Percentiles rank a stretch among this genome's conserved stretches.
phyloP scores from a whole-genome alignment of 495 filamentous ascomycete species.

The Hyaloscypha hepaticicola region DNA sequence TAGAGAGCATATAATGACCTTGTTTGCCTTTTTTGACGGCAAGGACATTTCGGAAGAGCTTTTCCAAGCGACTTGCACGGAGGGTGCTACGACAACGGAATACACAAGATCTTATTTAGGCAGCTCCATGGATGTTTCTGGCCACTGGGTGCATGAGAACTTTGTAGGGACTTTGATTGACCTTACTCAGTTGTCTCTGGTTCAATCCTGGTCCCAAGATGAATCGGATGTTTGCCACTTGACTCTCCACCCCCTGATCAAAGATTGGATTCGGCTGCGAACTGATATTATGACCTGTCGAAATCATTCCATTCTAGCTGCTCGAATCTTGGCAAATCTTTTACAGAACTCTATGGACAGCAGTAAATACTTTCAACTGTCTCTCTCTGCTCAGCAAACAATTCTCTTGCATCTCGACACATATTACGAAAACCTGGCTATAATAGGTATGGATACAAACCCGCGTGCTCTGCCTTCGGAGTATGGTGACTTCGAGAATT shows the following conservation, averaged over 20 bases:
- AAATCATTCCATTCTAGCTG: background rate
- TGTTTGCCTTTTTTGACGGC: conserved; percentile 23
- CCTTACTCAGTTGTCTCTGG: background rate
- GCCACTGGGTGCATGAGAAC: background rate
- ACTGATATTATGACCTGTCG: background rate
- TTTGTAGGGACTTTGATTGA: background rate
- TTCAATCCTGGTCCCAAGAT: conserved; percentile 12
- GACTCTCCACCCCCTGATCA: conserved; percentile 13
- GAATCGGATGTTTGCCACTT: conserved; percentile 1
- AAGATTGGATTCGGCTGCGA: conserved; percentile 19
- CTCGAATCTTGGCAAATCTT: background rate
- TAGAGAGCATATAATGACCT: conserved; percentile 15
- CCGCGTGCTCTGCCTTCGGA: background rate
- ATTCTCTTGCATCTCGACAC: conserved; percentile 2
- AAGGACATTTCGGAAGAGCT: conserved; percentile 18
- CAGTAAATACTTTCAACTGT: background rate
- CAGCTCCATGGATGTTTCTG: background rate
- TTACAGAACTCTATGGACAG: background rate
- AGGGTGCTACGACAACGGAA: background rate
- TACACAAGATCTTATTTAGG: background rate
- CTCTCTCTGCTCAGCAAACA: background rate
- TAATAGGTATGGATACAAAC: background rate
- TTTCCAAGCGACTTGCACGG: conserved; percentile 5
- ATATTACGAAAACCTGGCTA: background rate
- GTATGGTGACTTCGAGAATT: background rate